A percentile compares a stretch with the other conserved stretches of the same genome.
Evolutionary conservation across 2,329 filamentous ascomycete species (phyloP).

Genomic region (Xylariaceae sp.): DNA sequence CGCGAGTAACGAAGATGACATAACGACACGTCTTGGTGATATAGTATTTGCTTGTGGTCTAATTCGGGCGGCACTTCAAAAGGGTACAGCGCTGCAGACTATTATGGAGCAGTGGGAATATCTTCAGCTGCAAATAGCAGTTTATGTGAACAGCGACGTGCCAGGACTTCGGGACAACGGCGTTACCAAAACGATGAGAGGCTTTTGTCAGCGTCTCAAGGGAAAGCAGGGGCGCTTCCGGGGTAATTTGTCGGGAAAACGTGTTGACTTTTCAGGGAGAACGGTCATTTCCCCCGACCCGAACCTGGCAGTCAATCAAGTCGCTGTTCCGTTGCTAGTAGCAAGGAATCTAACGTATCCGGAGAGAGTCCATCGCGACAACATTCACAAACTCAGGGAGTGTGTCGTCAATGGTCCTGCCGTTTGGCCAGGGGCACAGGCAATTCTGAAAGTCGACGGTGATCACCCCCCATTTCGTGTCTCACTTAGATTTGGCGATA

Average conservation of each 20-base stretch:
- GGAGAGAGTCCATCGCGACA: constrained; percentile 78
- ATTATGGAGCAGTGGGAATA: constrained; percentile 99
- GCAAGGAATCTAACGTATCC: constrained; percentile 96
- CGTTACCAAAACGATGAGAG: constrained; percentile 82
- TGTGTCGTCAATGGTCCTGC: constrained; percentile 71
- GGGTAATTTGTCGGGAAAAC: constrained; percentile 94
- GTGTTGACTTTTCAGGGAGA: constrained; percentile 95
- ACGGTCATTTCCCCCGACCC: constrained; percentile 98
- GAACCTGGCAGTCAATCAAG: constrained; percentile 88
- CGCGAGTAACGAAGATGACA: constrained; percentile 91
- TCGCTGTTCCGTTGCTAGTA: constrained; percentile 86
- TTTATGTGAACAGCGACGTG: constrained; percentile 97
- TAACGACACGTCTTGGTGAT: constrained; percentile 94
- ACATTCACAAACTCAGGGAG: constrained; percentile 73
- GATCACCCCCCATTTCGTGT: constrained; percentile 55
- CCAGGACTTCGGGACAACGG: constrained; percentile 87
- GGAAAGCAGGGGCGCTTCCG: constrained; percentile 97
- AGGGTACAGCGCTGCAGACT: constrained; percentile 78
- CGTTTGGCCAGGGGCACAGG: constrained; percentile 84
- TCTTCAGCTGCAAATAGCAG: constrained; percentile 87
- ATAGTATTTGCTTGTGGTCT: constrained; percentile 90
- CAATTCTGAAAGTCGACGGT: constrained; percentile 65
- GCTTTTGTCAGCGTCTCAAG: constrained; percentile 92
- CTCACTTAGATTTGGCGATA: constrained; percentile 70
- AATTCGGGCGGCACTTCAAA: constrained; percentile 75